phyloP scores from a whole-genome alignment of 352 stramenopile species.

The Pythium myriotylum region DNA sequence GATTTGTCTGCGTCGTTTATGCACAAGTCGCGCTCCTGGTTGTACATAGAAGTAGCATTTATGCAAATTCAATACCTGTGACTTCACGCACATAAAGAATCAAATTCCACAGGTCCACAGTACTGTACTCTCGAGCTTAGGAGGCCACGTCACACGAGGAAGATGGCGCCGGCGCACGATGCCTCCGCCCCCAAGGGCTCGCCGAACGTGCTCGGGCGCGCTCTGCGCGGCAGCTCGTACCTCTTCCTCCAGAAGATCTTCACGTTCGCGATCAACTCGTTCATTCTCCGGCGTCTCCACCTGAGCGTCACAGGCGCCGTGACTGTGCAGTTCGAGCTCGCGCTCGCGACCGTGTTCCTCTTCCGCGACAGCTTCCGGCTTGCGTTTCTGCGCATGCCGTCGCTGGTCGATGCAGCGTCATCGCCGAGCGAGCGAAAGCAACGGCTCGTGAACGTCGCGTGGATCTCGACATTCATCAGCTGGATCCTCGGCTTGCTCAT shows the following conservation, averaged over 20 bases:
- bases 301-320: constrained; percentile 78
- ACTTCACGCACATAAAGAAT: too few species aligned
- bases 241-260: constrained; percentile 84
- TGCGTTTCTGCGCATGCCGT: constrained; percentile 80
- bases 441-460: constrained; percentile 74
- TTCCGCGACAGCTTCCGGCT: constrained; percentile 90
- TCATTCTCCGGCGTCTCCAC: constrained; percentile 75
- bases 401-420: constrained; percentile 41
- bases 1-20: too few species aligned
- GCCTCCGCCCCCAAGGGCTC: constrained; percentile 7
- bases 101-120: too few species aligned
- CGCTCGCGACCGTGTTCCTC: constrained; percentile 88
- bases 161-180: neutral
- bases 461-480: constrained; percentile 70
- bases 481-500: constrained; percentile 50
- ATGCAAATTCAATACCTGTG: too few species aligned
- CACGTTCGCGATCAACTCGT: constrained; percentile 85
- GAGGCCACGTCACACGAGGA: too few species aligned
- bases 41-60: too few species aligned
- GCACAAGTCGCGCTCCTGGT: too few species aligned
- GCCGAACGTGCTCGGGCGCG: constrained; percentile 45
- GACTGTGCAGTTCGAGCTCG: constrained; percentile 88
- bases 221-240: constrained; percentile 68
- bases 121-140: too few species aligned
- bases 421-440: constrained; percentile 32